Evolutionary conservation across 257 asterid species (phyloP).

Genomic region (Solanum peruvianum): DNA sequence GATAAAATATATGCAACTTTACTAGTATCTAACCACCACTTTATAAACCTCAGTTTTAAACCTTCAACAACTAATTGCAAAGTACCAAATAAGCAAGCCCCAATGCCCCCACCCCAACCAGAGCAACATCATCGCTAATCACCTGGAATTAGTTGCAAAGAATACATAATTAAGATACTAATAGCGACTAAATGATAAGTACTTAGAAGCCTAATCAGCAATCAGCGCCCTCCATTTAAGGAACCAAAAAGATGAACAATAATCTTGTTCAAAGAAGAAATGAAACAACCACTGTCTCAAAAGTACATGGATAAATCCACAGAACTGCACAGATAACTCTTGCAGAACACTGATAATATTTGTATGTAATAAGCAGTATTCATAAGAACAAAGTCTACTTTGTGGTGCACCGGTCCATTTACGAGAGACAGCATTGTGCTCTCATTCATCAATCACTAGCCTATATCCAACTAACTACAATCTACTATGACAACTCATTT

Average conservation of each 20-base stretch:
- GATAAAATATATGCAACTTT: too few species aligned
- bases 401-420: neutral
- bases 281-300: neutral
- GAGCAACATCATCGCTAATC: neutral
- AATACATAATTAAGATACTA: neutral
- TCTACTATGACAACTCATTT: neutral
- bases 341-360: neutral
- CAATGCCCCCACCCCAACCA: too few species aligned
- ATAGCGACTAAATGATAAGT: neutral
- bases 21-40: neutral
- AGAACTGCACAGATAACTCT: neutral
- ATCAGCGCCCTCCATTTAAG: neutral
- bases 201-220: neutral
- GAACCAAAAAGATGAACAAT: neutral
- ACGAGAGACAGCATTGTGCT: neutral
- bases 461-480: neutral
- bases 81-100: neutral
- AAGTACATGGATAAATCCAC: neutral
- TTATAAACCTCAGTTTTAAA: neutral
- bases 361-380: neutral
- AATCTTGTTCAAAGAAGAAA: neutral
- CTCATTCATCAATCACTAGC: neutral
- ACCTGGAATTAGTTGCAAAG: neutral
- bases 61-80: neutral
- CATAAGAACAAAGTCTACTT: neutral